phyloP scores from a whole-genome alignment of 148 eudicot species.

The Camellia granthamiana region DNA sequence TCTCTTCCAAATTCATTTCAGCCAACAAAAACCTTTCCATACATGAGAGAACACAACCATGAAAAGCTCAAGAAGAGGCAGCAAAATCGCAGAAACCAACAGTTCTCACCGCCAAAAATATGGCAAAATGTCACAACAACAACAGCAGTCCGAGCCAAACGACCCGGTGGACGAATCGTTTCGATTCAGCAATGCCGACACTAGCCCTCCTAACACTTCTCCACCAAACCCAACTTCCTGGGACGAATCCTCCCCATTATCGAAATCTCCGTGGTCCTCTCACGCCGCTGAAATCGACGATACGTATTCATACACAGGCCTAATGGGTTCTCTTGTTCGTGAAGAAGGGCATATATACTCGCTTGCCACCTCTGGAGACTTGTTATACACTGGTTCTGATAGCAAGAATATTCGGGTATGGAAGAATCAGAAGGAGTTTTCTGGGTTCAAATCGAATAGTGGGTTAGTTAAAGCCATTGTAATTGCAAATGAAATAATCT shows the following conservation, averaged over 20 bases:
- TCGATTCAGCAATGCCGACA: slow-evolving; percentile 21
- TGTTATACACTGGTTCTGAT: slow-evolving; percentile 75
- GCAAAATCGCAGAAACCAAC: slow-evolving; percentile 11
- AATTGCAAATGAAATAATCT: slow-evolving; percentile 50
- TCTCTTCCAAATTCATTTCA: not conserved
- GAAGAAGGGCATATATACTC: slow-evolving; percentile 89
- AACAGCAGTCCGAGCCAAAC: slow-evolving; percentile 2
- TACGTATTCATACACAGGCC: slow-evolving; percentile 41
- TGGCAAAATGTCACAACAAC: not conserved
- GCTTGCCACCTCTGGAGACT: slow-evolving; percentile 61
- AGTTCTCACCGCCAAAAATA: not conserved
- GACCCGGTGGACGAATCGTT: slow-evolving; percentile 27
- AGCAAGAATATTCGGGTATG: slow-evolving; percentile 82
- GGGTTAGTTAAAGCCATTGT: slow-evolving; percentile 78
- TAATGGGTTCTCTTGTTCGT: slow-evolving; percentile 75
- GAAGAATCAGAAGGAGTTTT: slow-evolving; percentile 71
- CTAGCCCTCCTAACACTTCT: not conserved
- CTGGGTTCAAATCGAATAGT: slow-evolving; percentile 75
- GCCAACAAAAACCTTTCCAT: too few relatives aligned
- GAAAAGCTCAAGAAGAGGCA: slow-evolving; percentile 11
- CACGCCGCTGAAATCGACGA: slow-evolving; percentile 17
- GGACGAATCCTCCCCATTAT: slow-evolving; percentile 18
- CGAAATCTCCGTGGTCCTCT: slow-evolving; percentile 65
- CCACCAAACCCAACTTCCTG: not conserved
- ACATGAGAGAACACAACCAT: not conserved